These are phyloP conservation scores for Solioccasus polychromus DNA, from an alignment of 768 basidiomycete species.

Conservation along the genomic window DNA sequence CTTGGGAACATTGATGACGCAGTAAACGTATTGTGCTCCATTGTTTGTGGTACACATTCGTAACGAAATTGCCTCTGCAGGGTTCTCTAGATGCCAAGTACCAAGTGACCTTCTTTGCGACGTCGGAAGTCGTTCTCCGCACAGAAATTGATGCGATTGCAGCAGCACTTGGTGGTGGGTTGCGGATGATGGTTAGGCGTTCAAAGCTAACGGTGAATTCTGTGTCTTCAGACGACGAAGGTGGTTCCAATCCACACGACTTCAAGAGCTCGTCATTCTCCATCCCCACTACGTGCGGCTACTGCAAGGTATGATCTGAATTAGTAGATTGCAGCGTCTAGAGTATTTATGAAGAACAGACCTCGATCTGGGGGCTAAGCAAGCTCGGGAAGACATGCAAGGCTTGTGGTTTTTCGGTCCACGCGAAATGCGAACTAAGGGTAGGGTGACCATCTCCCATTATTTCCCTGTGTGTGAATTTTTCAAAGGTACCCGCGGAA, in stretches of 20 bases:
- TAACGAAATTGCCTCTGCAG: constrained; percentile 34
- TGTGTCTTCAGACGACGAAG: constrained; percentile 66
- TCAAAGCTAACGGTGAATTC: constrained; percentile 9
- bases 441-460: constrained; percentile 33
- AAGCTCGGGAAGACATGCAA: constrained; percentile 87
- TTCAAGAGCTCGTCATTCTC: constrained; percentile 88
- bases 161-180: constrained; percentile 61
- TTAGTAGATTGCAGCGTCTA: not conserved
- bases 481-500: constrained; percentile 66
- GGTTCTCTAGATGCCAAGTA: constrained; percentile 62
- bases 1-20: constrained; percentile 51
- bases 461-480: constrained; percentile 8
- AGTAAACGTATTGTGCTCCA: constrained; percentile 17
- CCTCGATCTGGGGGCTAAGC: constrained; percentile 83
- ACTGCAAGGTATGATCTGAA: constrained; percentile 62
- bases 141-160: constrained; percentile 65
- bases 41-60: not conserved
- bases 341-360: constrained; percentile 37
- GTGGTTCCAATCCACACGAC: constrained; percentile 64
- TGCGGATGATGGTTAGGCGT: not conserved
- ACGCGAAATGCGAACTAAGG: constrained; percentile 85
- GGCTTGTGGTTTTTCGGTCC: constrained; percentile 73
- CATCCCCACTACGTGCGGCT: constrained; percentile 77
- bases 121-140: constrained; percentile 54
- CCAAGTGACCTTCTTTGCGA: constrained; percentile 51